A percentile compares a stretch with the other conserved stretches of the same genome.
Evolutionary conservation across 1,139 yeast species (phyloP).

Genomic region (Diutina rugosa): DNA sequence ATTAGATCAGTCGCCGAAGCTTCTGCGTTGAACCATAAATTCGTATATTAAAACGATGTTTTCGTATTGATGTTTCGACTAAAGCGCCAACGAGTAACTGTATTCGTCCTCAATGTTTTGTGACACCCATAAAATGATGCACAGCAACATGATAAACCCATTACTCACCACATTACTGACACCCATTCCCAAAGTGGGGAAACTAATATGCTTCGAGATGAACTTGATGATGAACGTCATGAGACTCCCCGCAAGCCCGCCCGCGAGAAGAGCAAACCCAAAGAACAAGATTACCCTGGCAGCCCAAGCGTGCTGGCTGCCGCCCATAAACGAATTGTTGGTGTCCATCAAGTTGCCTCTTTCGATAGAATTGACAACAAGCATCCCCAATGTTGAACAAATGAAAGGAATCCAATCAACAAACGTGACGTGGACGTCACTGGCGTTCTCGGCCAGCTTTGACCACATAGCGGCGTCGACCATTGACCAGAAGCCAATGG

Average conservation of each 20-base stretch:
- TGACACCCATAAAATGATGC: constrained; percentile 81
- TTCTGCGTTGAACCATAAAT: background rate
- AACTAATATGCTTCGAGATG: constrained; percentile 59
- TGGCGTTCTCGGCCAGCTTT: constrained; percentile 63
- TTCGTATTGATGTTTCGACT: background rate
- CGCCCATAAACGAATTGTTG: constrained; percentile 36
- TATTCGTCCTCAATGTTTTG: constrained; percentile 94
- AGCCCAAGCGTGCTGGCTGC: constrained; percentile 67
- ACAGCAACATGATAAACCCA: constrained; percentile 71
- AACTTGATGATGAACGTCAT: constrained; percentile 81
- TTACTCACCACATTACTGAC: constrained; percentile 77
- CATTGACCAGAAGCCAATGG: constrained; percentile 83
- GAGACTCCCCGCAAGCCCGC: constrained; percentile 88
- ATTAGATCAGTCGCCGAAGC: no score
- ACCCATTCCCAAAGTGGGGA: constrained; percentile 94
- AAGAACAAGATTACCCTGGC: constrained; percentile 81
- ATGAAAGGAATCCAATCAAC: constrained; percentile 93
- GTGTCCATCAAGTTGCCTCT: constrained; percentile 62
- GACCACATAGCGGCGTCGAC: constrained; percentile 83
- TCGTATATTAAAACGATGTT: background rate
- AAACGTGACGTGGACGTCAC: constrained; percentile 75
- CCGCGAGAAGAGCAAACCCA: constrained; percentile 87
- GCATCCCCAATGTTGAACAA: constrained; percentile 82
- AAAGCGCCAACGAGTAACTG: constrained; percentile 73
- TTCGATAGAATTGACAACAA: constrained; percentile 84